phyloP scores from a whole-genome alignment of 345 rosid genomes.

The Draba incana region DNA sequence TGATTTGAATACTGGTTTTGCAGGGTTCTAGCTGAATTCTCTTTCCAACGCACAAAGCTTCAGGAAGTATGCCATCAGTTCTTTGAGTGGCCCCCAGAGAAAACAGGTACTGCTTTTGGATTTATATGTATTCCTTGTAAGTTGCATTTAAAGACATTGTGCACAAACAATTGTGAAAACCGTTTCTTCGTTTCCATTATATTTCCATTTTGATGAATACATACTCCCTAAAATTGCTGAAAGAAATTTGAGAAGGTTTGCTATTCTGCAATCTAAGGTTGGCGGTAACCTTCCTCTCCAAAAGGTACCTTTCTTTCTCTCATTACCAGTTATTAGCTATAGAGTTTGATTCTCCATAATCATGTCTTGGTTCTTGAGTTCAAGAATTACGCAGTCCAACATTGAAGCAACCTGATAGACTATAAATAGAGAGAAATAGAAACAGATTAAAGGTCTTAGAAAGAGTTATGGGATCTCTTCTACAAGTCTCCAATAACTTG shows the following conservation, averaged over 20 bases:
- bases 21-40: constrained; percentile 65
- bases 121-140: neutral
- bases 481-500: neutral
- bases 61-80: constrained; percentile 62
- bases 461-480: no score
- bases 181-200: neutral
- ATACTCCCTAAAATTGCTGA: constrained; percentile 93
- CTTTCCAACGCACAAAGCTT: constrained; percentile 60
- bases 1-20: neutral
- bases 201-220: constrained; percentile 63
- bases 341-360: neutral
- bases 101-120: constrained; percentile 60
- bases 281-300: constrained; percentile 55
- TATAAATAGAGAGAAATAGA: no score
- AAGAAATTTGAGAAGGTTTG: constrained; percentile 72
- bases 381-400: neutral
- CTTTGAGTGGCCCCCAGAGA: constrained; percentile 88
- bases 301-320: constrained; percentile 46
- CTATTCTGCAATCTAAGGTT: constrained; percentile 55
- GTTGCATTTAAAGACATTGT: constrained; percentile 27
- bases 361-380: neutral
- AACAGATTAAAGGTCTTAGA: no score
- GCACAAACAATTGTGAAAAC: neutral
- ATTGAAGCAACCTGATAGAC: neutral
- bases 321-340: constrained; percentile 5